Evolutionary conservation across 495 filamentous ascomycete genomes (phyloP).

Genomic region (Entonaema liquescens): DNA sequence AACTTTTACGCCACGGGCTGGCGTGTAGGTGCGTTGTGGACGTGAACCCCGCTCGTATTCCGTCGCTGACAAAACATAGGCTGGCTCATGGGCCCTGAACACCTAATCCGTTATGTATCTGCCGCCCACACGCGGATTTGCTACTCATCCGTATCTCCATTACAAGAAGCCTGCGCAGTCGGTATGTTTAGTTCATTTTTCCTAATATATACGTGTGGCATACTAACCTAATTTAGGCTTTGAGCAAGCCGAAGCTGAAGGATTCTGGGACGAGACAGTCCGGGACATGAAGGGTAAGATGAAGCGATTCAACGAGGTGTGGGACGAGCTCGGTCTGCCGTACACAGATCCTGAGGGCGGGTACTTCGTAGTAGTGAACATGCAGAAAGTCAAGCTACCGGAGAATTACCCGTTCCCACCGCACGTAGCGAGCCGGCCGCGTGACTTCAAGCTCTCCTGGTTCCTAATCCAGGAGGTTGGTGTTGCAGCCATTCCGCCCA

Average conservation of each 20-base stretch:
- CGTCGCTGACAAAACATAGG: constrained; percentile 41
- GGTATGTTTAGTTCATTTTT: constrained; percentile 48
- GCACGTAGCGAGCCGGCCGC: constrained; percentile 82
- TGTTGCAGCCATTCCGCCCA: constrained; percentile 94
- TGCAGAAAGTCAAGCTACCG: constrained; percentile 83
- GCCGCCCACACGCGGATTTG: constrained; percentile 96
- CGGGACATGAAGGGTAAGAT: constrained; percentile 92
- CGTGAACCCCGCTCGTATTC: background rate
- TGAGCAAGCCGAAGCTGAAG: constrained; percentile 81
- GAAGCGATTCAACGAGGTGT: constrained; percentile 83
- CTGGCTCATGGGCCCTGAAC: constrained; percentile 88
- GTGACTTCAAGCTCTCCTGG: constrained; percentile 95
- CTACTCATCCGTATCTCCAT: constrained; percentile 89
- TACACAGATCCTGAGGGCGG: constrained; percentile 95
- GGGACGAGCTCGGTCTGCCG: constrained; percentile 86
- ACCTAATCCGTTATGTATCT: constrained; percentile 90
- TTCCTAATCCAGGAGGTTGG: constrained; percentile 96
- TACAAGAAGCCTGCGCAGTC: constrained; percentile 96
- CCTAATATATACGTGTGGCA: background rate
- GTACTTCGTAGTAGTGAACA: constrained; percentile 95
- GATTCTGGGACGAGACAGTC: constrained; percentile 89
- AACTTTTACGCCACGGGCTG: constrained; percentile 98
- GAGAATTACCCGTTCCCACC: constrained; percentile 84
- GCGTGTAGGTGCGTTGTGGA: constrained; percentile 72
- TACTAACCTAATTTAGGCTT: constrained; percentile 62